Conservation (phyloP, 83 land plant species). For the Picea abies region DNA sequence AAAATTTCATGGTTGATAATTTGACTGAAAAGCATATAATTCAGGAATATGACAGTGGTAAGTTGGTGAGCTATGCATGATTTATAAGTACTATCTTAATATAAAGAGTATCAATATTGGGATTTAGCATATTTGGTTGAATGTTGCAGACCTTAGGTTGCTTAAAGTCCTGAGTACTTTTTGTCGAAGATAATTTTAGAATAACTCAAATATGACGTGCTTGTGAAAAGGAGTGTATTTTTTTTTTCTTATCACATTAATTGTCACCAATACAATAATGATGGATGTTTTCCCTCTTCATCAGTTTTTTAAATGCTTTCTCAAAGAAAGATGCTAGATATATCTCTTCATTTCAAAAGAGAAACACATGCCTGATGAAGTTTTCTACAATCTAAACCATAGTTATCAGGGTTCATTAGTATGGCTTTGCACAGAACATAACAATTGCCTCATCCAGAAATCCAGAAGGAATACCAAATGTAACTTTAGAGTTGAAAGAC, state of each 20-base stretch:
- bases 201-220: neutral
- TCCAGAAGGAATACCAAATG: conserved; percentile 57
- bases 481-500: conserved; percentile 77
- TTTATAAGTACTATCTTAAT: neutral
- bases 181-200: neutral
- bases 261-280: neutral
- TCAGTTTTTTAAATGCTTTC: neutral
- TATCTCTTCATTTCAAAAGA: too few species aligned
- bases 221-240: neutral
- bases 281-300: neutral
- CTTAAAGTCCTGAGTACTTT: neutral
- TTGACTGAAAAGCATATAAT: neutral
- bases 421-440: conserved; percentile 87
- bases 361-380: neutral
- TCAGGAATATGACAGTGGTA: neutral
- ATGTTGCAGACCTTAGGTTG: neutral
- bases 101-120: neutral
- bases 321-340: too few species aligned
- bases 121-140: neutral
- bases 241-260: neutral
- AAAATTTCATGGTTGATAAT: neutral
- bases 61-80: neutral
- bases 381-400: too few species aligned
- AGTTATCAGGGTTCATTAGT: too few species aligned
- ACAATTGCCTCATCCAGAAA: conserved; percentile 48